Evolutionary conservation across 2,329 filamentous ascomycete genomes (phyloP).

Genomic region (Sporothrix pseudoabietina): DNA sequence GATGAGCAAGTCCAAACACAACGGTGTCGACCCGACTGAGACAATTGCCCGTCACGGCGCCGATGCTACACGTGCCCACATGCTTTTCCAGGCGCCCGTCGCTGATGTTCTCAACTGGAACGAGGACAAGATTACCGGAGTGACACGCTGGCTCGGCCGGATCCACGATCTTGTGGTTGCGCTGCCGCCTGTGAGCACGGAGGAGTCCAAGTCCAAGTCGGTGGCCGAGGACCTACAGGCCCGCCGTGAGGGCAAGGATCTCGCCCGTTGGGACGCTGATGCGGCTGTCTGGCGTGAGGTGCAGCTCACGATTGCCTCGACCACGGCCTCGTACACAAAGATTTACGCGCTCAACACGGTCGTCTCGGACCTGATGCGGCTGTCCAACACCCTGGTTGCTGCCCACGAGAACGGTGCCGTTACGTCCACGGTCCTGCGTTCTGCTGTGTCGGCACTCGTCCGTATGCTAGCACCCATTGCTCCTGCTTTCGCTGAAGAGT

Average conservation of each 20-base stretch:
- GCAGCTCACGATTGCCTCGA: conserved; percentile 67
- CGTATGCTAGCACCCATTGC: conserved; percentile 77
- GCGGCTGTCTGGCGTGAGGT: conserved; percentile 63
- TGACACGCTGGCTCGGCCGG: conserved; percentile 77
- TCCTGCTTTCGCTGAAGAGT: conserved; percentile 79
- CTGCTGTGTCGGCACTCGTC: conserved; percentile 60
- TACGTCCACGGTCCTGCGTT: conserved; percentile 49
- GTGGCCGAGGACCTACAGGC: conserved; percentile 19
- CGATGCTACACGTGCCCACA: conserved; percentile 81
- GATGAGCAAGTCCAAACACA: conserved; percentile 95
- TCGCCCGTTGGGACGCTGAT: conserved; percentile 51
- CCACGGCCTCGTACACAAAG: conserved; percentile 68
- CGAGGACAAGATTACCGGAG: conserved; percentile 75
- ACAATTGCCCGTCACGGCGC: conserved; percentile 77
- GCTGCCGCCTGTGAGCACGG: conserved; percentile 29
- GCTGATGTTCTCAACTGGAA: conserved; percentile 87
- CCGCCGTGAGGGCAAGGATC: conserved; percentile 37
- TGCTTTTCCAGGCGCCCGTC: conserved; percentile 86
- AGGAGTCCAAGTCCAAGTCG: conserved; percentile 8
- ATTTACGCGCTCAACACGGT: conserved; percentile 81
- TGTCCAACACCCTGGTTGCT: conserved; percentile 67
- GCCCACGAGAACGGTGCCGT: conserved; percentile 46
- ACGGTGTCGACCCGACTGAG: conserved; percentile 78
- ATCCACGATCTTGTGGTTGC: conserved; percentile 60
- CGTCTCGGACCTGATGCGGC: conserved; percentile 77